Conservation (phyloP, 2,329 filamentous ascomycete genomes). For the Phialophora tarda region DNA sequence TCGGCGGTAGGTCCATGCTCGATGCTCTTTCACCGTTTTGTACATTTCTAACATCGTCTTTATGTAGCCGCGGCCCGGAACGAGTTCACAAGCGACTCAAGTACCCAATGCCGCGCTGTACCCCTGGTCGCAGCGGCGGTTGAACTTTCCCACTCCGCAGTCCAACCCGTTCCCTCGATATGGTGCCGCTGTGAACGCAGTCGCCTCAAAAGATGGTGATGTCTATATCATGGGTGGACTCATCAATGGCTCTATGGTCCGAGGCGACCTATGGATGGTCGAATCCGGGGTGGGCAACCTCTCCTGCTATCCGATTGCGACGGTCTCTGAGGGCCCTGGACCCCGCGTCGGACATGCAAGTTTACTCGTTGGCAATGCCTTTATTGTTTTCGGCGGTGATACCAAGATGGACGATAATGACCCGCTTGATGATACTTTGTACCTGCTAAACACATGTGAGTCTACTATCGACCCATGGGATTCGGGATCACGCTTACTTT, state of each 20-base stretch:
- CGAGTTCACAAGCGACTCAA: slow-evolving; percentile 49
- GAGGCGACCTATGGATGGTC: slow-evolving; percentile 97
- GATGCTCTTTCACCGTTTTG: neutral
- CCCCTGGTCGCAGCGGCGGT: slow-evolving; percentile 89
- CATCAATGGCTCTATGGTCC: slow-evolving; percentile 92
- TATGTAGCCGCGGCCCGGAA: slow-evolving; percentile 31
- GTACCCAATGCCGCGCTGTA: slow-evolving; percentile 81
- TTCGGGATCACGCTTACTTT: slow-evolving; percentile 41
- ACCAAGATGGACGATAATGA: slow-evolving; percentile 96
- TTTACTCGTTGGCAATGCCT: slow-evolving; percentile 94
- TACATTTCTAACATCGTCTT: slow-evolving; percentile 13
- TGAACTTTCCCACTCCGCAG: slow-evolving; percentile 83
- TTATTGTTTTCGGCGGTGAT: slow-evolving; percentile 98
- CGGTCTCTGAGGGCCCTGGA: slow-evolving; percentile 90
- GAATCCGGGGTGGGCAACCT: slow-evolving; percentile 82
- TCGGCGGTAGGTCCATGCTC: slow-evolving; percentile 54
- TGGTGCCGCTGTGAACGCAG: slow-evolving; percentile 91
- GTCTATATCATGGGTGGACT: slow-evolving; percentile 97
- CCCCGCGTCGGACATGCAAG: slow-evolving; percentile 94
- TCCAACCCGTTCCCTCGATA: slow-evolving; percentile 93
- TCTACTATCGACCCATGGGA: slow-evolving; percentile 36
- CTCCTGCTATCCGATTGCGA: slow-evolving; percentile 88
- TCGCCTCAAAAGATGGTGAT: slow-evolving; percentile 93
- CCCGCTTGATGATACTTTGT: slow-evolving; percentile 90
- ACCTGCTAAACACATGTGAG: slow-evolving; percentile 96